phyloP scores from a whole-genome alignment of 306 rosid species.

The Fragaria nilgerrensis region DNA sequence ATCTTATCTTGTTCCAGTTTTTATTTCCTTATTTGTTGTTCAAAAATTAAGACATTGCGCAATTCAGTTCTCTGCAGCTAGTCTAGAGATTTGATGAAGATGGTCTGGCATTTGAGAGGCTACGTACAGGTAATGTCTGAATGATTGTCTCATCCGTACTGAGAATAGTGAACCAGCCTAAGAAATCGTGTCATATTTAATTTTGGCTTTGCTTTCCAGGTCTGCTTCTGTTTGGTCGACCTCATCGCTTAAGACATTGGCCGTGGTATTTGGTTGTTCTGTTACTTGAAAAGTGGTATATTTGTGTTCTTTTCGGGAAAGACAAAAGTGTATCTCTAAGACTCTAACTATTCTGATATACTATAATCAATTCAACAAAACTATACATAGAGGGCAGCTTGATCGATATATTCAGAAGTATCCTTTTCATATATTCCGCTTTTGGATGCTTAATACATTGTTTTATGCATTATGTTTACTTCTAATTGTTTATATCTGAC shows the following conservation, averaged over 20 bases:
- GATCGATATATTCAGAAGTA: not conserved
- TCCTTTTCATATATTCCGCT: slow-evolving; percentile 1
- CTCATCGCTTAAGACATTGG: not conserved
- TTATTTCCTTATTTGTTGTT: not conserved
- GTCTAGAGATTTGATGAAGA: slow-evolving; percentile 89
- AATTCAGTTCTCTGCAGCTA: slow-evolving; percentile 51
- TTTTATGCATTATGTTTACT: slow-evolving; percentile 2
- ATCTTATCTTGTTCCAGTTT: not conserved
- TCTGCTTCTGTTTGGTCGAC: slow-evolving; percentile 87
- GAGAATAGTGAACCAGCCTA: not conserved
- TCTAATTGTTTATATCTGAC: not conserved
- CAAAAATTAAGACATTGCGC: slow-evolving; percentile 23
- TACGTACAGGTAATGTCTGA: slow-evolving; percentile 71
- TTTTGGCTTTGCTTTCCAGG: slow-evolving; percentile 38
- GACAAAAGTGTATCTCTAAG: too few relatives aligned
- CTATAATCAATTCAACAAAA: not conserved
- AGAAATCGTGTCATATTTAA: slow-evolving; percentile 7
- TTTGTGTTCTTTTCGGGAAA: not conserved
- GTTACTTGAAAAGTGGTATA: not conserved
- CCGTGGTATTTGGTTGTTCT: not conserved
- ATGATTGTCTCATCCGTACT: not conserved
- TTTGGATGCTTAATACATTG: slow-evolving; percentile 11
- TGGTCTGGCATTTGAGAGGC: slow-evolving; percentile 89
- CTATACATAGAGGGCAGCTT: not conserved
- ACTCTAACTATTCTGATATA: not conserved